Percentiles rank a stretch among this genome's conserved stretches.
Evolutionary conservation across 192 early-diverging fungal genomes (phyloP).

Genomic region (Rhizoclosmatium globosum): DNA sequence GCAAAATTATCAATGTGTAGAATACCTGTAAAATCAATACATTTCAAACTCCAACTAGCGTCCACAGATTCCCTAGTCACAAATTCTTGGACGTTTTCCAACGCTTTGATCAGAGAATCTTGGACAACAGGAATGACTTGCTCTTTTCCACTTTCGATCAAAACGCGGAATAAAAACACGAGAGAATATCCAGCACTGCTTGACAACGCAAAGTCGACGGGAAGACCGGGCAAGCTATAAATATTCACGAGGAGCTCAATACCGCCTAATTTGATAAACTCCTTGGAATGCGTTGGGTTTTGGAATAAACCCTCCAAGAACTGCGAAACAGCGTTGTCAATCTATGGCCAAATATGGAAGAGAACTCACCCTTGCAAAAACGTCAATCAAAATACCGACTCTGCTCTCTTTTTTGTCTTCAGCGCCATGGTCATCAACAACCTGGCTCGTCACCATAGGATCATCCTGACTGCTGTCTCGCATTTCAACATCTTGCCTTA

Average conservation of each 20-base stretch:
- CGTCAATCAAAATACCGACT: slow-evolving; percentile 66
- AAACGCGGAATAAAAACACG: slow-evolving; percentile 72
- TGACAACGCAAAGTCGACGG: slow-evolving; percentile 73
- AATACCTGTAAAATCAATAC: slow-evolving; percentile 62
- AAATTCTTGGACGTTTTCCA: slow-evolving; percentile 57
- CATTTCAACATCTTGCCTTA: slow-evolving; percentile 1
- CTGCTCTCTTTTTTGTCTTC: slow-evolving; percentile 61
- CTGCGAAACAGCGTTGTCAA: slow-evolving; percentile 52
- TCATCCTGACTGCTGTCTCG: not conserved
- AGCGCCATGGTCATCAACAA: not conserved
- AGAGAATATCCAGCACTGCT: slow-evolving; percentile 71
- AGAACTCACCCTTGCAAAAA: slow-evolving; percentile 65
- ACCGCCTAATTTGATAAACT: slow-evolving; percentile 75
- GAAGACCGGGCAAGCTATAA: slow-evolving; percentile 71
- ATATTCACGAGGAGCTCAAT: slow-evolving; percentile 69
- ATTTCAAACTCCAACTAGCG: slow-evolving; percentile 46
- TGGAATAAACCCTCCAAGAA: slow-evolving; percentile 90
- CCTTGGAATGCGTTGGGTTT: slow-evolving; percentile 75
- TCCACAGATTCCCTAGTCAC: slow-evolving; percentile 51
- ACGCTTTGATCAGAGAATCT: slow-evolving; percentile 55
- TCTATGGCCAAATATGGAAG: no score
- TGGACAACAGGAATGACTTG: slow-evolving; percentile 63
- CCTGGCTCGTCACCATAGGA: not conserved
- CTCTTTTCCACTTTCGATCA: slow-evolving; percentile 72
- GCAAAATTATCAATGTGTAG: no score